phyloP scores from a whole-genome alignment of 2,329 filamentous ascomycete species.

The Talaromyces atroroseus region DNA sequence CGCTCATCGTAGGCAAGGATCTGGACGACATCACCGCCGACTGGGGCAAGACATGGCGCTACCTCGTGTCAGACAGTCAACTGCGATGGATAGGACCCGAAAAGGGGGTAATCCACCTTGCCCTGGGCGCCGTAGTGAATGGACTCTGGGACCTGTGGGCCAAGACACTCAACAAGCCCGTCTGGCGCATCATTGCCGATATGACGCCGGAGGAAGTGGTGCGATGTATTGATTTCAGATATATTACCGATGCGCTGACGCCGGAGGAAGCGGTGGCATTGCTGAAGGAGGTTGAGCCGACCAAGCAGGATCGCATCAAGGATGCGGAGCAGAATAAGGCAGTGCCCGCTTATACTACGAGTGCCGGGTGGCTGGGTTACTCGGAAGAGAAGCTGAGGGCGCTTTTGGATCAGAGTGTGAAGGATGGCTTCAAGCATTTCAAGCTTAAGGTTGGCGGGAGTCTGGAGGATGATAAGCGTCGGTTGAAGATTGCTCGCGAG shows the following conservation, averaged over 20 bases:
- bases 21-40: conserved; percentile 70
- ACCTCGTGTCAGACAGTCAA: conserved; percentile 86
- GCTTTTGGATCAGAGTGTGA: conserved; percentile 67
- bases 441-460: conserved; percentile 82
- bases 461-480: conserved; percentile 64
- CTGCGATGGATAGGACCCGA: conserved; percentile 91
- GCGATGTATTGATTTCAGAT: conserved; percentile 84
- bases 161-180: conserved; percentile 76
- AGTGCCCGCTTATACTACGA: conserved; percentile 87
- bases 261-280: conserved; percentile 73
- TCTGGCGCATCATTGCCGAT: conserved; percentile 84
- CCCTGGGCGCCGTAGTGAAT: conserved; percentile 82
- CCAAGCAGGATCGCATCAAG: conserved; percentile 64
- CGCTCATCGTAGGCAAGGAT: conserved; percentile 68
- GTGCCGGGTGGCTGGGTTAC: conserved; percentile 88
- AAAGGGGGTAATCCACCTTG: conserved; percentile 90
- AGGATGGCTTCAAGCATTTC: conserved; percentile 75
- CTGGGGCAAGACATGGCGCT: conserved; percentile 85
- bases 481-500: conserved; percentile 68
- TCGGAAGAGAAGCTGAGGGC: conserved; percentile 78
- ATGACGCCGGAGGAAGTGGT: conserved; percentile 87
- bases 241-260: conserved; percentile 90
- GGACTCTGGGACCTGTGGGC: conserved; percentile 96
- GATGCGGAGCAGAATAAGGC: conserved; percentile 69
- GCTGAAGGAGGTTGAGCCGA: conserved; percentile 59